Conservation (phyloP, 441 rosid genomes). For the Populus tomentosa region DNA sequence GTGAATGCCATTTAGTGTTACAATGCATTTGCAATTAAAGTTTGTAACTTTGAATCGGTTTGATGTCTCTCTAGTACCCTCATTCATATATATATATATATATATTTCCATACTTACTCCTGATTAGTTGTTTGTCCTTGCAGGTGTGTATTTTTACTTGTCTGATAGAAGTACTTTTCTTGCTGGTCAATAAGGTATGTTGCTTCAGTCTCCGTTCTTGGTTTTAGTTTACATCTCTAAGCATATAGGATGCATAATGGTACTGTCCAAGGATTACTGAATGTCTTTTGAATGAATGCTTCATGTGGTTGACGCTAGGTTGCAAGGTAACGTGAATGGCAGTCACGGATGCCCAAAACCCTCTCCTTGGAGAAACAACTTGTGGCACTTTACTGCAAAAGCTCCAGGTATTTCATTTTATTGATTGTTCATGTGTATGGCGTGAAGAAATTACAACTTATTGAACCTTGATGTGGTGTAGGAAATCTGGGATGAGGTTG, state of each 20-base stretch:
- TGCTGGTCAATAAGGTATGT: slow-evolving; percentile 16
- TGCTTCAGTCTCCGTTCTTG: neutral
- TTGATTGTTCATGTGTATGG: neutral
- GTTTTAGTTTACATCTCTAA: neutral
- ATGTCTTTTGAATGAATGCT: neutral
- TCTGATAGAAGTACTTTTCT: slow-evolving; percentile 10
- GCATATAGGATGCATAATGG: neutral
- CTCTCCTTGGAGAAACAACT: slow-evolving; percentile 80
- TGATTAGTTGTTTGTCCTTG: slow-evolving; percentile 7
- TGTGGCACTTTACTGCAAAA: slow-evolving; percentile 84
- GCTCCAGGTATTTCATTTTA: slow-evolving; percentile 59
- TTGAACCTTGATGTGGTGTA: slow-evolving; percentile 18
- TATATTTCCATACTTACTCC: neutral
- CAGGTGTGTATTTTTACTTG: slow-evolving; percentile 24
- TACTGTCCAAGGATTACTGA: neutral
- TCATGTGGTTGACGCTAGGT: slow-evolving; percentile 16
- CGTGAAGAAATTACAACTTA: neutral
- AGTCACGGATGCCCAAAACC: slow-evolving; percentile 61
- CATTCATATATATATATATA: no score
- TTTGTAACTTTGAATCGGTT: neutral
- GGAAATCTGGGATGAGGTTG: slow-evolving; percentile 99
- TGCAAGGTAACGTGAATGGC: slow-evolving; percentile 46
- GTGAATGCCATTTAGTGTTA: neutral
- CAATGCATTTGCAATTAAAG: neutral
- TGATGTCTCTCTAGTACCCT: neutral